Evolutionary conservation across 345 rosid species (phyloP).

Genomic region (Aquilaria malaccensis): DNA sequence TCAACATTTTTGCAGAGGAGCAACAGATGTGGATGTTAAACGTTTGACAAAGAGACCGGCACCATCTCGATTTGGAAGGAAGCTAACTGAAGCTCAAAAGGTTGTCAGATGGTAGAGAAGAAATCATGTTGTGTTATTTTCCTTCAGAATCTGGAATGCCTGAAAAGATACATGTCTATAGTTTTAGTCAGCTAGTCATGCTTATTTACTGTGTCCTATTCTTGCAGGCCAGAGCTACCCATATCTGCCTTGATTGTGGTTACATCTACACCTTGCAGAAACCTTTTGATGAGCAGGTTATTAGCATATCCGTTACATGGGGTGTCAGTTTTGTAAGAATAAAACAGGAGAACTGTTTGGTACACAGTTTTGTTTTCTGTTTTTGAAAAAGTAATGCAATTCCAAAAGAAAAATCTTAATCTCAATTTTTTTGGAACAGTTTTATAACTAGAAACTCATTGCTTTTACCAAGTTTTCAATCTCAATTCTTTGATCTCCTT

Average conservation of each 20-base stretch:
- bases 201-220: neutral
- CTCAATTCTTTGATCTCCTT: too few relatives aligned
- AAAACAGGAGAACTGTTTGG: too few relatives aligned
- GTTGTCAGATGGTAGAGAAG: conserved; percentile 17
- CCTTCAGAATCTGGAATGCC: too few relatives aligned
- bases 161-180: neutral
- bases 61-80: conserved; percentile 94
- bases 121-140: neutral
- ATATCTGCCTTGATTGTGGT: conserved; percentile 96
- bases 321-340: too few relatives aligned
- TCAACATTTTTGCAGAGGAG: conserved; percentile 48
- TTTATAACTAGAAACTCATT: too few relatives aligned
- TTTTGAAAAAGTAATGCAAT: too few relatives aligned
- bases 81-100: conserved; percentile 89
- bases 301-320: too few relatives aligned
- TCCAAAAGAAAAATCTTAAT: too few relatives aligned
- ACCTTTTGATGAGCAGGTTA: conserved; percentile 81
- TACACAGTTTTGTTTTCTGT: too few relatives aligned
- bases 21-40: conserved; percentile 80
- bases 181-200: neutral
- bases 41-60: conserved; percentile 85
- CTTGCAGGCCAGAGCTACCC: conserved; percentile 83
- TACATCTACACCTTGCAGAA: conserved; percentile 70
- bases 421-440: too few relatives aligned
- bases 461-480: too few relatives aligned